These are phyloP conservation scores for Lignosus rhinocerotis DNA, from an alignment of 1,284 basidiomycete species.

Conservation along the genomic window DNA sequence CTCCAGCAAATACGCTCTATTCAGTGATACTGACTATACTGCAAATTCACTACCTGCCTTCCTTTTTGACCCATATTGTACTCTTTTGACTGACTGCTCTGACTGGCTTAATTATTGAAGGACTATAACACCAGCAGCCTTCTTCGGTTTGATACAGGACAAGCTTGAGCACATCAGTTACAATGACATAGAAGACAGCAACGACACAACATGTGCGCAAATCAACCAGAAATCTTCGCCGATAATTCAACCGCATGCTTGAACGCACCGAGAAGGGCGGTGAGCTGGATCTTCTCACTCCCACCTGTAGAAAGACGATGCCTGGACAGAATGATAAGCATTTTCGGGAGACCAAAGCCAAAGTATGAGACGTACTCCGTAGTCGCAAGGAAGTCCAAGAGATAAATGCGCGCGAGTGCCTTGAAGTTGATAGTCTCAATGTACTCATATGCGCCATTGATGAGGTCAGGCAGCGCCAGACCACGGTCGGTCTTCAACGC, in stretches of 20 bases:
- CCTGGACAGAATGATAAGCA: slow-evolving; percentile 43
- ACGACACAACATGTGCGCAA: too few relatives aligned
- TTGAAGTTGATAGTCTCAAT: slow-evolving; percentile 87
- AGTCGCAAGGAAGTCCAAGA: slow-evolving; percentile 88
- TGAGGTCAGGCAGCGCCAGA: slow-evolving; percentile 92
- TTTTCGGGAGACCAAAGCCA: background rate
- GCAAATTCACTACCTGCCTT: too few relatives aligned
- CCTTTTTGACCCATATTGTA: too few relatives aligned
- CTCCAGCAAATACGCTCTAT: too few relatives aligned
- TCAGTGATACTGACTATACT: too few relatives aligned
- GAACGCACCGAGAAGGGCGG: slow-evolving; percentile 90
- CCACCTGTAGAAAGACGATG: slow-evolving; percentile 92
- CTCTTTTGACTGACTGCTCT: too few relatives aligned
- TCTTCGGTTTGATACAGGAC: too few relatives aligned
- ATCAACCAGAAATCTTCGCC: slow-evolving; percentile 35
- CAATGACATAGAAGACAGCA: background rate
- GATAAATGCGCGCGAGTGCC: slow-evolving; percentile 82
- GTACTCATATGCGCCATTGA: slow-evolving; percentile 93
- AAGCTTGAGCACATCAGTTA: too few relatives aligned
- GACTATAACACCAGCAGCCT: too few relatives aligned
- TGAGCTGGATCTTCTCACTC: slow-evolving; percentile 93
- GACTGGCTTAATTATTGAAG: too few relatives aligned
- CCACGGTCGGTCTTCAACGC: slow-evolving; percentile 90
- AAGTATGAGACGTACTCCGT: slow-evolving; percentile 71
- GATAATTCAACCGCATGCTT: slow-evolving; percentile 88